Evolutionary conservation across 1,284 basidiomycete genomes (phyloP).

Genomic region (Clitocybe nebularis): DNA sequence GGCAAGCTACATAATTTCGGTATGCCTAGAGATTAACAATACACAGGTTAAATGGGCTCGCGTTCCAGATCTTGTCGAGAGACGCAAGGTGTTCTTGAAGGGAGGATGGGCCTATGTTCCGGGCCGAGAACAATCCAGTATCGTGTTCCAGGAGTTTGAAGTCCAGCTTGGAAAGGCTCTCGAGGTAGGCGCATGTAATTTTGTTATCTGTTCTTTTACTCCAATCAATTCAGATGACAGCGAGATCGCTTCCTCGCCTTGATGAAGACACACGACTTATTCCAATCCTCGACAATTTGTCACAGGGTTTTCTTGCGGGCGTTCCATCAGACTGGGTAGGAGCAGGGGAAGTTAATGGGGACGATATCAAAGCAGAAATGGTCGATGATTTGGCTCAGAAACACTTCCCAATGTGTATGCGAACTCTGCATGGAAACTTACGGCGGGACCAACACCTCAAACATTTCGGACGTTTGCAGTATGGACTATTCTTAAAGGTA

Average conservation of each 20-base stretch:
- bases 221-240: slow-evolving; percentile 47
- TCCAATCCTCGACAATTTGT: slow-evolving; percentile 90
- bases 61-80: slow-evolving; percentile 90
- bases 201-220: background rate
- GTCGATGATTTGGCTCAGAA: slow-evolving; percentile 83
- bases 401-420: slow-evolving; percentile 97
- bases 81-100: slow-evolving; percentile 77
- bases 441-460: slow-evolving; percentile 84
- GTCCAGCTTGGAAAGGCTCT: slow-evolving; percentile 73
- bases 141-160: slow-evolving; percentile 89
- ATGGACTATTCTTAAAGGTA: slow-evolving; percentile 95
- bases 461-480: slow-evolving; percentile 89
- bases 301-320: slow-evolving; percentile 91
- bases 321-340: slow-evolving; percentile 79
- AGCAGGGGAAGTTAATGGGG: slow-evolving; percentile 47
- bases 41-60: slow-evolving; percentile 80
- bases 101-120: slow-evolving; percentile 92
- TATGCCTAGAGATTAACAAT: background rate
- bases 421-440: slow-evolving; percentile 81
- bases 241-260: slow-evolving; percentile 86
- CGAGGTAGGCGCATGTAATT: slow-evolving; percentile 59
- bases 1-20: slow-evolving; percentile 31
- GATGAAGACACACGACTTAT: slow-evolving; percentile 94
- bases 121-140: slow-evolving; percentile 75
- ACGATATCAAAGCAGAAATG: slow-evolving; percentile 89